Conservation (phyloP, 1,139 yeast species). For the Sugiyamaella castrensis region DNA sequence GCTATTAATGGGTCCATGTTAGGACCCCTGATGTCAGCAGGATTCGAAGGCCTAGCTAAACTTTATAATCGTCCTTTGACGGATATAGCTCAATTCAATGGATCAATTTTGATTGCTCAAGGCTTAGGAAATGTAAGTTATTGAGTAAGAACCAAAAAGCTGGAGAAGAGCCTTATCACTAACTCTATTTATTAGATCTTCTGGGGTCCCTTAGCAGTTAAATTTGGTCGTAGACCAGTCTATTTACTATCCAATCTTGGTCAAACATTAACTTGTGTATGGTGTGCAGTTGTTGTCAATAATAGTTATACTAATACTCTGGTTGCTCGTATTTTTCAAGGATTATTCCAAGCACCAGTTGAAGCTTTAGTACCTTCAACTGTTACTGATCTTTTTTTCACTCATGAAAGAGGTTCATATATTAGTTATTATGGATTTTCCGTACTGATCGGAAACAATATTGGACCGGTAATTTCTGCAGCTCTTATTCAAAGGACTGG, state of each 20-base stretch:
- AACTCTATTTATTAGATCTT: neutral
- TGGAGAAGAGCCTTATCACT: too few relatives aligned
- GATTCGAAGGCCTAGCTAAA: slow-evolving; percentile 5
- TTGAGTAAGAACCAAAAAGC: too few relatives aligned
- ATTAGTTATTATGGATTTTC: slow-evolving; percentile 5
- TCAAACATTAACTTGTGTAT: slow-evolving; percentile 4
- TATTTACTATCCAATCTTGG: slow-evolving; percentile 5
- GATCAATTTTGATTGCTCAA: slow-evolving; percentile 2
- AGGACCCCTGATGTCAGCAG: slow-evolving; percentile 6
- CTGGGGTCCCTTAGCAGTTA: slow-evolving; percentile 8
- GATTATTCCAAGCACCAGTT: slow-evolving; percentile 7
- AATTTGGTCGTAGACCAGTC: slow-evolving; percentile 8
- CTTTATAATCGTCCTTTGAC: slow-evolving; percentile 1
- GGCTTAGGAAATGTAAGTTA: neutral
- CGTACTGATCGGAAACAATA: slow-evolving; percentile 1
- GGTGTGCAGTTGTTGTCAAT: slow-evolving; percentile 7
- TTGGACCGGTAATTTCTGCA: slow-evolving; percentile 6
- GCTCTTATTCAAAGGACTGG: slow-evolving; percentile 7
- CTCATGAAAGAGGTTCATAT: slow-evolving; percentile 5
- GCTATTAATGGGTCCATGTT: slow-evolving; percentile 6
- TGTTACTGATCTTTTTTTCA: slow-evolving; percentile 2
- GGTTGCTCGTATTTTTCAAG: slow-evolving; percentile 7
- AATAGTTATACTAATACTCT: slow-evolving; percentile 5
- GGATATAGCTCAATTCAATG: slow-evolving; percentile 4
- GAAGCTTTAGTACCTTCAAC: slow-evolving; percentile 9